Percentiles rank a stretch among this genome's conserved stretches.
These are phyloP conservation scores for Macrocystidia cucumis DNA, from an alignment of 1,284 basidiomycete species.

Conservation along the genomic window DNA sequence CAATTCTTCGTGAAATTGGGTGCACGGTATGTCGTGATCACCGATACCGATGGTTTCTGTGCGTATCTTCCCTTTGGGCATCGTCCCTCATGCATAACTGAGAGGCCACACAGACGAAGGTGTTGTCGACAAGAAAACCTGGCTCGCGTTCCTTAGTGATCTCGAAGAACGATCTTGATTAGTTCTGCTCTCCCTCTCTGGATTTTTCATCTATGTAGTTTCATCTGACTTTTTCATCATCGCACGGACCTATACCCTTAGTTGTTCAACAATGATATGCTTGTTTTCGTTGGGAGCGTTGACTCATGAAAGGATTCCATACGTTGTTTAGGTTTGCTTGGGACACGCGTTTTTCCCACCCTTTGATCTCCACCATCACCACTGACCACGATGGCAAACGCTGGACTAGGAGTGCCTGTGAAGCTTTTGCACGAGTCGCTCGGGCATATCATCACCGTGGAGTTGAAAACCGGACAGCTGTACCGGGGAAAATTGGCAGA, in stretches of 20 bases:
- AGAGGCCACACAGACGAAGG: constrained; percentile 61
- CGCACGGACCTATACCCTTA: not conserved
- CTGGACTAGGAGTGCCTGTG: constrained; percentile 83
- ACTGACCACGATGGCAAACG: constrained; percentile 34
- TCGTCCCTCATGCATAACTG: constrained; percentile 5
- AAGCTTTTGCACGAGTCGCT: constrained; percentile 92
- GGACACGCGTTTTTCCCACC: constrained; percentile 1
- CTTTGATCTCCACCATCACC: constrained; percentile 7
- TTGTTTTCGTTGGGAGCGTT: not conserved
- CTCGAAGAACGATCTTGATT: constrained; percentile 49
- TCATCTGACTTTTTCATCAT: not conserved
- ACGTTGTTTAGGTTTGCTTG: no score
- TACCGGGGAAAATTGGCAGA: constrained; percentile 98
- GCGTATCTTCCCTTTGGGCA: constrained; percentile 21
- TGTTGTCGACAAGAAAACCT: constrained; percentile 89
- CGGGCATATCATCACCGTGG: constrained; percentile 95
- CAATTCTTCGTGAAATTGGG: constrained; percentile 91
- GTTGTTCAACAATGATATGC: not conserved
- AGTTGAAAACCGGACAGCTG: constrained; percentile 95
- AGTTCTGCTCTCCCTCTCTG: not conserved
- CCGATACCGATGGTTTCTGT: constrained; percentile 80
- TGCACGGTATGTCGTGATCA: constrained; percentile 83
- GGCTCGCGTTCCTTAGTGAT: constrained; percentile 76
- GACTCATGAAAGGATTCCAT: no score
- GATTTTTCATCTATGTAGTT: not conserved